phyloP scores from a whole-genome alignment of 2,329 filamentous ascomycete genomes.

The Aureobasidium subglaciale region DNA sequence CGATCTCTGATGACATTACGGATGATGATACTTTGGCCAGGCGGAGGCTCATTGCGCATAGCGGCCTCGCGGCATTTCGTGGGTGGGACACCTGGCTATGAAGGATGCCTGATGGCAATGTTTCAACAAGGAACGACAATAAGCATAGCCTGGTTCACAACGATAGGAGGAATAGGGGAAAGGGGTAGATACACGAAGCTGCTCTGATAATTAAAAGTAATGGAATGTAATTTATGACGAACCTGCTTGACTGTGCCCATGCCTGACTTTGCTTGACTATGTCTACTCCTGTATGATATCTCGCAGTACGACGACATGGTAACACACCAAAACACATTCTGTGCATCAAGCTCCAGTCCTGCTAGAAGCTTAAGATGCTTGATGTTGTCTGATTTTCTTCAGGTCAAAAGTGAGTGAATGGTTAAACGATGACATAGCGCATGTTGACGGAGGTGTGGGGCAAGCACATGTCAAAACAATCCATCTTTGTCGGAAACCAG shows the following conservation, averaged over 20 bases:
- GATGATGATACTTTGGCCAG: neutral
- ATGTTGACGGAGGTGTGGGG: neutral
- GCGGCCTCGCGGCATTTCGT: neutral
- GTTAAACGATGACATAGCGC: too few relatives aligned
- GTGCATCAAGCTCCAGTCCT: too few relatives aligned
- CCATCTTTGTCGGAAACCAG: neutral
- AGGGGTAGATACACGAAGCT: neutral
- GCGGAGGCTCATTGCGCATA: neutral
- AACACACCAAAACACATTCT: too few relatives aligned
- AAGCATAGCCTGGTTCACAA: neutral
- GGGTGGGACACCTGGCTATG: neutral
- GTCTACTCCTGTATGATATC: too few relatives aligned
- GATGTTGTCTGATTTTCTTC: too few relatives aligned
- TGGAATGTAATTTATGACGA: neutral
- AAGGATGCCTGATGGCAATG: neutral
- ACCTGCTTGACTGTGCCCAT: neutral
- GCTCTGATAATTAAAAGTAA: constrained; percentile 5
- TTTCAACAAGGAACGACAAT: neutral
- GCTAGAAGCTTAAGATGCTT: too few relatives aligned
- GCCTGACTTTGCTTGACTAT: neutral
- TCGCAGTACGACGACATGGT: too few relatives aligned
- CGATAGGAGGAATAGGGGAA: neutral
- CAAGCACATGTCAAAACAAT: constrained; percentile 10
- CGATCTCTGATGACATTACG: neutral
- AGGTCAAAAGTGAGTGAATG: too few relatives aligned